These are phyloP conservation scores for Trichomonas tenax DNA, from an alignment of 208 protist species.

Conservation along the genomic window DNA sequence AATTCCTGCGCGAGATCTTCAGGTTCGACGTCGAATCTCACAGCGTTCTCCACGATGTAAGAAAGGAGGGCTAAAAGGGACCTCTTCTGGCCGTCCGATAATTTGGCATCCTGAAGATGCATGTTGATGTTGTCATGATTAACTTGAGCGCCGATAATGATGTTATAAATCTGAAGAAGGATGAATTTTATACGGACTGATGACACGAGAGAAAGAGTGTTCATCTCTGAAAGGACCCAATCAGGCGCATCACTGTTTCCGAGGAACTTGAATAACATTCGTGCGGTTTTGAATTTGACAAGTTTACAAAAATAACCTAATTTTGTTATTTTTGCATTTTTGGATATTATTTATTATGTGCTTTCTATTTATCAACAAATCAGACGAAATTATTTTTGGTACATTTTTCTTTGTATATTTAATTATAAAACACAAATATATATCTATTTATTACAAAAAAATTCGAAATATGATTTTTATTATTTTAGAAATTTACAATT, in stretches of 20 bases:
- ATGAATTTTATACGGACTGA: conserved; percentile 12
- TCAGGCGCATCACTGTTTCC: conserved; percentile 2
- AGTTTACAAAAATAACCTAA: neutral
- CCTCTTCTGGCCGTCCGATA: neutral
- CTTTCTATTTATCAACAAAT: too few relatives aligned
- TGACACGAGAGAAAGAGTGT: neutral
- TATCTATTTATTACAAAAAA: too few relatives aligned
- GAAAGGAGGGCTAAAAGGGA: neutral
- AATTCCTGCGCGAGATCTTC: conserved; percentile 11
- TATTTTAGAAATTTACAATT: too few relatives aligned
- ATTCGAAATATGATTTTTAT: too few relatives aligned
- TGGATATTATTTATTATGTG: too few relatives aligned
- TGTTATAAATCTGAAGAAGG: neutral
- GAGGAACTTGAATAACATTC: conserved; percentile 2
- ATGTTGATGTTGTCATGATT: neutral
- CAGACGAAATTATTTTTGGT: too few relatives aligned
- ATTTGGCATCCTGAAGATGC: neutral
- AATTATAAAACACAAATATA: too few relatives aligned
- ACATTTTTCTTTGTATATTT: too few relatives aligned
- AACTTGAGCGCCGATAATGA: neutral
- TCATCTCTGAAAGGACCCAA: neutral
- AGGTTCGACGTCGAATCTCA: conserved; percentile 2
- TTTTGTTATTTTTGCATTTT: neutral
- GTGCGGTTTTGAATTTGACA: neutral
- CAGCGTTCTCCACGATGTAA: neutral